Evolutionary conservation across 306 rosid species (phyloP).

Genomic region (Senna tora): DNA sequence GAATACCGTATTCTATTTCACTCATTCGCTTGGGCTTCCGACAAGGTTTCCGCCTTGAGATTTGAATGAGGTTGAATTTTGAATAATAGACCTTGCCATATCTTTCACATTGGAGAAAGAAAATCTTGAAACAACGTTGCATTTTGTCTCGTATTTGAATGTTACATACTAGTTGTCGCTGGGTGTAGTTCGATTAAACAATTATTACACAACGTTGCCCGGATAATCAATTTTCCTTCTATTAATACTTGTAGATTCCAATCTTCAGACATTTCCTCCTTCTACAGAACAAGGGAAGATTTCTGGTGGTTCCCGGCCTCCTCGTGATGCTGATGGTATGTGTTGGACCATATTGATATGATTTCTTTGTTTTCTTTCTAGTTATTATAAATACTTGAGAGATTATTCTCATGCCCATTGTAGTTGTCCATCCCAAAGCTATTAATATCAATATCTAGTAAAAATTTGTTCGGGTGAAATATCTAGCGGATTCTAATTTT

Average conservation of each 20-base stretch:
- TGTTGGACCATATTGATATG: background rate
- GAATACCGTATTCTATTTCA: background rate
- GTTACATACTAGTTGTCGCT: background rate
- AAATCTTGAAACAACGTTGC: background rate
- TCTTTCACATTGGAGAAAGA: background rate
- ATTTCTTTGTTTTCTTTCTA: slow-evolving; percentile 11
- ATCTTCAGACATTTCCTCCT: slow-evolving; percentile 93
- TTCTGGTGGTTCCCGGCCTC: slow-evolving; percentile 72
- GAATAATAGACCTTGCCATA: slow-evolving; percentile 6
- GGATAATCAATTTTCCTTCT: slow-evolving; percentile 9
- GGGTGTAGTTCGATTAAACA: slow-evolving; percentile 11
- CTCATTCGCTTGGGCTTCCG: slow-evolving; percentile 1
- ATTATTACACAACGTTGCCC: slow-evolving; percentile 12
- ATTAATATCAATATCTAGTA: background rate
- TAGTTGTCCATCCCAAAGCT: background rate
- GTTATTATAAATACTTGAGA: background rate
- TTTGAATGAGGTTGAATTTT: background rate
- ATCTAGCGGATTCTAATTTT: background rate
- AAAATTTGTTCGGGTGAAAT: background rate
- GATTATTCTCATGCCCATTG: background rate
- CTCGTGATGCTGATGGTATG: slow-evolving; percentile 89
- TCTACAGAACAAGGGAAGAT: slow-evolving; percentile 80
- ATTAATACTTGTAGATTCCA: slow-evolving; percentile 65
- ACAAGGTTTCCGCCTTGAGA: background rate
- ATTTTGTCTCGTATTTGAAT: background rate